Base-by-base conservation (phyloP, 176 grass and related monocot species). In the Stipa capillata region DNA sequence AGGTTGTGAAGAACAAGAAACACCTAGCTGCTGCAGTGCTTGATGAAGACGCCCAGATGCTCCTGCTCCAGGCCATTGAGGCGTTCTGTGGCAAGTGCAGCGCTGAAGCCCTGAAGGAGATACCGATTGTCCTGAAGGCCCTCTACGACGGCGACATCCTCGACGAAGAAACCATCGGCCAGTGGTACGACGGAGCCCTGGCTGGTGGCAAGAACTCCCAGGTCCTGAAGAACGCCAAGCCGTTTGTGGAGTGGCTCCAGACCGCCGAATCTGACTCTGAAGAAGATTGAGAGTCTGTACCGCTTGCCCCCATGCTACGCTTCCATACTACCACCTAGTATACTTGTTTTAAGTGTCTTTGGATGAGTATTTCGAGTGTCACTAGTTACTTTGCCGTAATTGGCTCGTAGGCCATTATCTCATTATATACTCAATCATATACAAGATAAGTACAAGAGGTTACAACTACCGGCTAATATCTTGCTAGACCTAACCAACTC, bases 171-270 rank as follows among this genome's bases (percentile, higher is more conserved):
- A 85, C 27, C 41, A 90, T 97, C 17, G 76, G 82, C 5, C 77
- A 72, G 43, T 97, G 93, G 93, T 88, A 65, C 36, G 48, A 88
- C 0, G 65, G 69, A 15, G 93, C 87, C 10, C 69, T 75, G 1
- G 74, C 50, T 44, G 90, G 65, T 39, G 65, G 78, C 60, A 97
- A 88, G 28, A 47, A 25, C 66, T 72, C 90, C 10, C 39, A 76
- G 57, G 73, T 79, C 10, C 27, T 89, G 42, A 92, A 92, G 78
- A 88, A 84, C 11, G 78, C 80, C 49, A 90, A 88, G 65, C 87
- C 90, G 0, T 92, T 92, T 15, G 79, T 97, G 1, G 87, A 97
- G 82, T 97, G 93, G 85, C 90, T 97, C n/a, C 82, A 90, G 82
- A 90, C 62, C 24, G 93, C 90, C 0, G 93, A 97, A 24, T 90